Percentiles rank a stretch among this genome's conserved stretches.
Evolutionary conservation across 306 rosid genomes (phyloP).

Genomic region (Quercus variabilis): DNA sequence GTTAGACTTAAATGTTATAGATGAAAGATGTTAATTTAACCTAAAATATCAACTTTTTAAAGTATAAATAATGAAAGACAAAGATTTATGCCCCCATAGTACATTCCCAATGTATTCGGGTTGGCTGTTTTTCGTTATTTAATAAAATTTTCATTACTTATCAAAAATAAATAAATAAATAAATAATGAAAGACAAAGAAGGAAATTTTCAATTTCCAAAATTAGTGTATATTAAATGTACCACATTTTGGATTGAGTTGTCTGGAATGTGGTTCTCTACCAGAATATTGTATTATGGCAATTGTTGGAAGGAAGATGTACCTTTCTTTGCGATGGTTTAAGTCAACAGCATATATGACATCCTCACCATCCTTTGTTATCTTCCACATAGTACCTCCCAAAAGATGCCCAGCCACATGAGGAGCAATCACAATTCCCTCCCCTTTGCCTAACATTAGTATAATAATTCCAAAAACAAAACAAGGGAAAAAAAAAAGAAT

Average conservation of each 20-base stretch:
- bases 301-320: conserved; percentile 11
- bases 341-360: conserved; percentile 94
- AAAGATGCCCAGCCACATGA: conserved; percentile 91
- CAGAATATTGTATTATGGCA: background rate
- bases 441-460: conserved; percentile 67
- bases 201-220: background rate
- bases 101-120: too few species aligned
- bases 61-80: background rate
- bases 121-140: too few species aligned
- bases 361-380: conserved; percentile 98
- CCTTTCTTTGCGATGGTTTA: conserved; percentile 94
- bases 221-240: background rate
- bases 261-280: background rate
- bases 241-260: background rate
- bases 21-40: background rate
- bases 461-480: conserved; percentile 8
- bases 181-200: background rate
- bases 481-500: background rate
- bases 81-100: too few species aligned
- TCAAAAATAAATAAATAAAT: too few species aligned
- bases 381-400: conserved; percentile 96
- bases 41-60: background rate
- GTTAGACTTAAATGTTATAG: background rate
- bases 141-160: too few species aligned
- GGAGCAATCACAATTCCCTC: conserved; percentile 95